These are phyloP conservation scores for Pseudognaphalium luteoalbum DNA, from an alignment of 129 eudicot species.

Conservation along the genomic window DNA sequence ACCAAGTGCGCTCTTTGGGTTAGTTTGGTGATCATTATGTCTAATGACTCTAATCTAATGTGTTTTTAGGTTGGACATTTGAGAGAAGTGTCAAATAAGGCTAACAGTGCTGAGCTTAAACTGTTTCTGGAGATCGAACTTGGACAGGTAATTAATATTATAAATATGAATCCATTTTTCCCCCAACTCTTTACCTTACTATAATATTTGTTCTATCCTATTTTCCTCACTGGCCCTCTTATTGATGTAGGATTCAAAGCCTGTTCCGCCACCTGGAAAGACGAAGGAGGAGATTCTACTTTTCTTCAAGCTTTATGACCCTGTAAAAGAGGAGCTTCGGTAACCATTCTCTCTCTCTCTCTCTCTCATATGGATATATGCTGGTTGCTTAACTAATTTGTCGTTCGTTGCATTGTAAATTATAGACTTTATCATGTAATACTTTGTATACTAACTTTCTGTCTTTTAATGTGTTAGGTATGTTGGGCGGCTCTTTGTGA, in stretches of 20 bases:
- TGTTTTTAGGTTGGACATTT: slow-evolving; percentile 72
- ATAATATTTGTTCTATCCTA: neutral
- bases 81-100: slow-evolving; percentile 71
- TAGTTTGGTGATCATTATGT: slow-evolving; percentile 20
- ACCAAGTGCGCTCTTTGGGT: neutral
- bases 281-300: slow-evolving; percentile 82
- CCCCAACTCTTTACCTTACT: neutral
- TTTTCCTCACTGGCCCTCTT: slow-evolving; percentile 6
- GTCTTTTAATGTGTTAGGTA: slow-evolving; percentile 43
- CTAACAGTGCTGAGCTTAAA: slow-evolving; percentile 74
- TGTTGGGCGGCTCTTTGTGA: slow-evolving; percentile 85
- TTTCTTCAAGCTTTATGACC: slow-evolving; percentile 87
- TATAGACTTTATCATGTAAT: neutral
- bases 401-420: neutral
- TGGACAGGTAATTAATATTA: slow-evolving; percentile 51
- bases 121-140: slow-evolving; percentile 78
- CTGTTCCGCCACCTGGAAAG: slow-evolving; percentile 65
- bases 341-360: slow-evolving; percentile 28
- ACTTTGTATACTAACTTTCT: neutral
- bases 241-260: slow-evolving; percentile 64
- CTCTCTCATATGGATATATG: neutral
- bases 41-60: neutral
- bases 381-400: neutral
- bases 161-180: neutral
- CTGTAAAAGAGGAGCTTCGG: slow-evolving; percentile 85